These are phyloP conservation scores for Cytospora piceicola DNA, from an alignment of 2,329 filamentous ascomycete genomes.

Conservation along the genomic window DNA sequence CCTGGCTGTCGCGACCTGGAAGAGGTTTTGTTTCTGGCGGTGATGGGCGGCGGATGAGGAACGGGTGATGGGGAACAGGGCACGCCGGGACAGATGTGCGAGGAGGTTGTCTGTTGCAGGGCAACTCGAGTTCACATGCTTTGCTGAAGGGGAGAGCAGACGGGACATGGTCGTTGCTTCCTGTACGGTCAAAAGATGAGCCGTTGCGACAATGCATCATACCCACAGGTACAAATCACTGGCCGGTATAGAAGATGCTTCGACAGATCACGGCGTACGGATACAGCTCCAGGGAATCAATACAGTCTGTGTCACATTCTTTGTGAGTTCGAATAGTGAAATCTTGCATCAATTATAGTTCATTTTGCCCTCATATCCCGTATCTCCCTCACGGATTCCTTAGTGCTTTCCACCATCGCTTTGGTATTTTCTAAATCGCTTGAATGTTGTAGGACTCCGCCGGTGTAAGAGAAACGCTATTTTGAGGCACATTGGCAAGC, in stretches of 20 bases:
- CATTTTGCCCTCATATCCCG: neutral
- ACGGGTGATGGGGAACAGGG: neutral
- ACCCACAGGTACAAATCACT: too few relatives aligned
- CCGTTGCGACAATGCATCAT: too few relatives aligned
- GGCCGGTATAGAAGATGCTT: too few relatives aligned
- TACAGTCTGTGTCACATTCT: neutral
- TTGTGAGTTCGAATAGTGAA: neutral
- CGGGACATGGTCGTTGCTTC: too few relatives aligned
- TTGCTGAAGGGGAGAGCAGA: neutral
- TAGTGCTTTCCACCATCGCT: neutral
- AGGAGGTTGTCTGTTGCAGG: too few relatives aligned
- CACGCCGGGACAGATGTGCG: neutral
- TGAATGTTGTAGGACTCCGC: neutral
- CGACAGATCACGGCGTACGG: too few relatives aligned
- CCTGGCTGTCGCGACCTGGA: slow-evolving; percentile 26
- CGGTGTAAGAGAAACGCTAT: neutral
- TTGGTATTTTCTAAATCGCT: neutral
- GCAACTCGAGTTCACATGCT: too few relatives aligned
- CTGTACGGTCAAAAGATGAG: too few relatives aligned
- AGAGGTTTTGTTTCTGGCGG: slow-evolving; percentile 4
- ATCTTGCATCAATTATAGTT: neutral
- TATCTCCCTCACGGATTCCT: neutral
- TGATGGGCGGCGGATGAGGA: neutral
- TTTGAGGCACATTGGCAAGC: slow-evolving; percentile 10
- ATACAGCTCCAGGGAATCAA: too few relatives aligned